Base-by-base conservation (phyloP, 148 eudicot species). In the Diospyros kaki region DNA sequence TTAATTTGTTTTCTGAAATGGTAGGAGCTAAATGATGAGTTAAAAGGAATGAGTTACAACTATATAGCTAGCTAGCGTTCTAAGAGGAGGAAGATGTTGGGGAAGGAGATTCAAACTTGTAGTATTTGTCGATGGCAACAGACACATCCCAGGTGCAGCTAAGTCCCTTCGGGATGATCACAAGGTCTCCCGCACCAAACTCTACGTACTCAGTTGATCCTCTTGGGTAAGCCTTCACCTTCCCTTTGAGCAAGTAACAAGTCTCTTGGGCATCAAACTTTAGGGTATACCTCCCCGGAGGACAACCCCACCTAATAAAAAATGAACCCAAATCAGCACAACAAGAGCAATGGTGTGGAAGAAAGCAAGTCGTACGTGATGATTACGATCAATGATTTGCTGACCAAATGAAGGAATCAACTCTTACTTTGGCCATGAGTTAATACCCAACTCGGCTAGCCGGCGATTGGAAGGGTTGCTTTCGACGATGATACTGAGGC, bases 81-180 rank as follows among this genome's bases (percentile, higher is more conserved):
- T 28, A 17, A 15, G 11, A 13, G 62, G 11, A 58, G 62, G 13
- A 17, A 1, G 13, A 58, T 13, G 13, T 1, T 44, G 59, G 55
- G 3, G 73, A 70, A 1, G 61, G 9, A 70, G 62, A 70, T 46
- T 89, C 90, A 68, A 91, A 89, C 80, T 88, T 91, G 84, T 91
- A 91, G 86, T 83, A 84, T 70, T 91, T 91, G 82, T 91, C 94
- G 13, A 91, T 88, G 50, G 88, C 78, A 51, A 86, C 72, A 1
- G 88, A 86, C 3, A 91, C 89, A 75, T 91, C 89, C 93, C 97
- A 91, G 75, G 92, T 91, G 84, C 94, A 91, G 64, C 90, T 85
- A 9, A 89, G 82, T 42, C 97, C 97, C 70, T 81, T 78, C 5
- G 89, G 89, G 41, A 86, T 71, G 7, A 64, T 79, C 39, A 86